A percentile compares a stretch with the other conserved stretches of the same genome.
Conservation (phyloP, 208 protist genomes). For the Leishmania braziliensis region DNA sequence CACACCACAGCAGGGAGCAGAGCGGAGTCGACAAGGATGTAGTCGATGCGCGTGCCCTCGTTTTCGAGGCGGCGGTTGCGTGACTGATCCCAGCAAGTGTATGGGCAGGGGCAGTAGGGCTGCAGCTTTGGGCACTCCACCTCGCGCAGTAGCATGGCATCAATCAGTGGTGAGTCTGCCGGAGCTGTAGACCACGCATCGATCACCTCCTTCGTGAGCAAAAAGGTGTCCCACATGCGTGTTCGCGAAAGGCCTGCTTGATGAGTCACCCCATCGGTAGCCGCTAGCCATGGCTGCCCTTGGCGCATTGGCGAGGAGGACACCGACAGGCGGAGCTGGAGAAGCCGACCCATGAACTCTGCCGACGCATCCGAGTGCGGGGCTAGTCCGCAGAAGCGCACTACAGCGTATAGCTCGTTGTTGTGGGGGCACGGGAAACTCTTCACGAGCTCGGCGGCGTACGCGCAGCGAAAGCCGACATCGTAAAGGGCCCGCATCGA, state of each 20-base stretch:
- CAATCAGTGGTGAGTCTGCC: neutral
- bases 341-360: constrained; percentile 58
- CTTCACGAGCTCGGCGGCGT: constrained; percentile 47
- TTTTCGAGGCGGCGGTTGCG: constrained; percentile 84
- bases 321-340: constrained; percentile 26
- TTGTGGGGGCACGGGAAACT: constrained; percentile 43
- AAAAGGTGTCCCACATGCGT: constrained; percentile 56
- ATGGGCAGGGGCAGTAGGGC: constrained; percentile 71
- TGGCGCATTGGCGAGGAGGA: constrained; percentile 20
- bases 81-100: constrained; percentile 93
- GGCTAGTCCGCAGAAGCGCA: constrained; percentile 60
- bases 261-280: neutral
- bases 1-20: constrained; percentile 51
- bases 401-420: constrained; percentile 64
- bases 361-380: constrained; percentile 69
- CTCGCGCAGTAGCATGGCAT: constrained; percentile 21
- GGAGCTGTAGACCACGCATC: neutral
- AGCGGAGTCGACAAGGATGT: constrained; percentile 81
- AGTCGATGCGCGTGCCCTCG: constrained; percentile 90
- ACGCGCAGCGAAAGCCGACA: constrained; percentile 51
- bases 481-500: constrained; percentile 47
- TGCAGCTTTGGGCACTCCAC: constrained; percentile 17
- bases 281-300: constrained; percentile 10
- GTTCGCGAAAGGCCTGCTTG: neutral
- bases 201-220: constrained; percentile 30